These are phyloP conservation scores for Cutaneotrichosporon sp. DNA, from an alignment of 1,284 basidiomycete species.

Conservation along the genomic window DNA sequence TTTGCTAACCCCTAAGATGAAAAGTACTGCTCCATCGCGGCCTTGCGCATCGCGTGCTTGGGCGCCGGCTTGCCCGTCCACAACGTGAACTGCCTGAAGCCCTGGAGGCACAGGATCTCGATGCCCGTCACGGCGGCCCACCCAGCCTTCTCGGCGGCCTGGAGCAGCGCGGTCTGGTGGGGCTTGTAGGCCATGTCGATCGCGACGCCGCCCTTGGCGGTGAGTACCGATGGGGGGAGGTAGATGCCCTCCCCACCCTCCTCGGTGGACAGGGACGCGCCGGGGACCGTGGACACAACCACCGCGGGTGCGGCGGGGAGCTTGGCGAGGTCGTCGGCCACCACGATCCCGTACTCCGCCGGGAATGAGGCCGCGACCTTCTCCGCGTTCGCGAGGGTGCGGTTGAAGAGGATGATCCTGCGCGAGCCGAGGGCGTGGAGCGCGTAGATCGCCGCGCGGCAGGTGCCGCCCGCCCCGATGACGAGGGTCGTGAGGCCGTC, in stretches of 20 bases:
- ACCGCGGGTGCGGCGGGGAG: slow-evolving; percentile 67
- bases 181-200: slow-evolving; percentile 94
- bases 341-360: slow-evolving; percentile 57
- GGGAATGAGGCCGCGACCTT: slow-evolving; percentile 70
- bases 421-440: slow-evolving; percentile 68
- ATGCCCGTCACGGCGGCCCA: slow-evolving; percentile 78
- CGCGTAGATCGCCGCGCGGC: slow-evolving; percentile 88
- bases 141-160: slow-evolving; percentile 50
- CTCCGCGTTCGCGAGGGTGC: slow-evolving; percentile 72
- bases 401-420: slow-evolving; percentile 80
- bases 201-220: slow-evolving; percentile 63
- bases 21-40: slow-evolving; percentile 53
- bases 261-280: slow-evolving; percentile 63
- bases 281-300: slow-evolving; percentile 83
- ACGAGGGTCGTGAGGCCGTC: slow-evolving; percentile 65
- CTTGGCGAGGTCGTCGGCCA: slow-evolving; percentile 63
- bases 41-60: slow-evolving; percentile 50
- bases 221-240: slow-evolving; percentile 59
- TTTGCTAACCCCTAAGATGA: slow-evolving; percentile 7
- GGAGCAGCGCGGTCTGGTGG: slow-evolving; percentile 57
- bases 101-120: slow-evolving; percentile 83
- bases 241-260: slow-evolving; percentile 57
- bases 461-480: slow-evolving; percentile 90
- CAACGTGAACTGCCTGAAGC: slow-evolving; percentile 75
- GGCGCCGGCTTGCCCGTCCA: slow-evolving; percentile 68